Conservation (phyloP, 805 yeast species). For the Saccharomyces mikatae region DNA sequence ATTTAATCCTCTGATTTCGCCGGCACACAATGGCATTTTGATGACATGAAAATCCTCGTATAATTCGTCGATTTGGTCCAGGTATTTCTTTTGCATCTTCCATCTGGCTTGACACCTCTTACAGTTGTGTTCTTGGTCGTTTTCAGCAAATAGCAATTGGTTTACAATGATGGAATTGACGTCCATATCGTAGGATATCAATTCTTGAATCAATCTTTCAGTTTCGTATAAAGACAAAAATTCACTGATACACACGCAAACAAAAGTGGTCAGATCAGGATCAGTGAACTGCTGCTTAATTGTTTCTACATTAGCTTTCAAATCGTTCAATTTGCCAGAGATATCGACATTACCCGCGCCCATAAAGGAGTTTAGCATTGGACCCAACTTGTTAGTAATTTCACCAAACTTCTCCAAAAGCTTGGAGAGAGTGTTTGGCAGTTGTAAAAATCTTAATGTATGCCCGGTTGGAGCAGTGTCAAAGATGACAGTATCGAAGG, state of each 20-base stretch:
- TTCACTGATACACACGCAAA: slow-evolving; percentile 96
- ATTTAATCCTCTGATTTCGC: slow-evolving; percentile 89
- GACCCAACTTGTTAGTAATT: slow-evolving; percentile 80
- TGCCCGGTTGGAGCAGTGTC: slow-evolving; percentile 99
- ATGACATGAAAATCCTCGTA: slow-evolving; percentile 96
- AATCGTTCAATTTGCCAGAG: slow-evolving; percentile 47
- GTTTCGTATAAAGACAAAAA: slow-evolving; percentile 93
- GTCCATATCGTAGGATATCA: slow-evolving; percentile 90
- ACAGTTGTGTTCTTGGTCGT: slow-evolving; percentile 62
- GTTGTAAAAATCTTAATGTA: slow-evolving; percentile 86
- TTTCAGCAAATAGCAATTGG: slow-evolving; percentile 80
- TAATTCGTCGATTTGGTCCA: slow-evolving; percentile 90
- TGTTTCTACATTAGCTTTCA: slow-evolving; percentile 72
- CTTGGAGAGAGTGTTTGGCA: slow-evolving; percentile 87
- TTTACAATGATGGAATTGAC: slow-evolving; percentile 94
- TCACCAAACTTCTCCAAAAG: slow-evolving; percentile 81
- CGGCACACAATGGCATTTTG: slow-evolving; percentile 89
- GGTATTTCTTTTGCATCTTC: slow-evolving; percentile 91
- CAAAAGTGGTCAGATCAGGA: slow-evolving; percentile 90
- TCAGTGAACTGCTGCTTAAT: slow-evolving; percentile 92
- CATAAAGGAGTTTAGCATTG: slow-evolving; percentile 72
- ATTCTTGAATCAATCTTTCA: slow-evolving; percentile 94
- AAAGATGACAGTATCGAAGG: slow-evolving; percentile 83
- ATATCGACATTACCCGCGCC: slow-evolving; percentile 65
- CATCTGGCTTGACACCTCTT: slow-evolving; percentile 87